Percentiles rank a stretch among this genome's conserved stretches.
Evolutionary conservation across 768 basidiomycete genomes (phyloP).

Genomic region (Boletus subcaerulescens): DNA sequence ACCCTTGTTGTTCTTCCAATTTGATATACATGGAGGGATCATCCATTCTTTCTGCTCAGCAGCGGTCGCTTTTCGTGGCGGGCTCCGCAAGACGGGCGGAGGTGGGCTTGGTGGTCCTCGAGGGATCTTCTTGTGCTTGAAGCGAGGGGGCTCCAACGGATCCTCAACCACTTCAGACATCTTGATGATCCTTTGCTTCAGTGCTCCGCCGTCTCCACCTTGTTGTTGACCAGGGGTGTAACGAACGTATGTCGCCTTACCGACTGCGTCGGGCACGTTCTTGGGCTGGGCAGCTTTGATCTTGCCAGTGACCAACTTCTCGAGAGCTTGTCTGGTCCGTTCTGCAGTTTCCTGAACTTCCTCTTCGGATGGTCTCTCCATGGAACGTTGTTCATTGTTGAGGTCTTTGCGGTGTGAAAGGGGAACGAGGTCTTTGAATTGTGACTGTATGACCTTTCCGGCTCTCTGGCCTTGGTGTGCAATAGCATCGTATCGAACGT

Average conservation of each 20-base stretch:
- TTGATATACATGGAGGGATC: slow-evolving; percentile 99
- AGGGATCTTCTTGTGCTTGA: slow-evolving; percentile 99
- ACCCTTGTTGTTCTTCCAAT: slow-evolving; percentile 99
- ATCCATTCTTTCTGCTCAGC: slow-evolving; percentile 99
- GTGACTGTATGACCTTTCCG: slow-evolving; percentile 86
- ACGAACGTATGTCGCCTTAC: slow-evolving; percentile 86
- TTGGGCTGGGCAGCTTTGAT: slow-evolving; percentile 99
- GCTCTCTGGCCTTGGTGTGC: slow-evolving; percentile 91
- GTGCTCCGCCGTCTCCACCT: slow-evolving; percentile 47
- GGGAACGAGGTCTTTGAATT: slow-evolving; percentile 97
- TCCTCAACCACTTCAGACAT: slow-evolving; percentile 99
- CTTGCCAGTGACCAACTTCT: slow-evolving; percentile 90
- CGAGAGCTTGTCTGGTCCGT: slow-evolving; percentile 85
- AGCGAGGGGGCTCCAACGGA: slow-evolving; percentile 92
- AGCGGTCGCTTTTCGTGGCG: slow-evolving; percentile 92
- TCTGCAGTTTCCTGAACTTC: slow-evolving; percentile 91
- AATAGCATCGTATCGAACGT: slow-evolving; percentile 95
- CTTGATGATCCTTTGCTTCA: slow-evolving; percentile 97
- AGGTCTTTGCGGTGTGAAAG: slow-evolving; percentile 87
- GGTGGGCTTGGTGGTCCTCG: slow-evolving; percentile 95
- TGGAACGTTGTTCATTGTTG: slow-evolving; percentile 60
- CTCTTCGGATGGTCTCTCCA: slow-evolving; percentile 95
- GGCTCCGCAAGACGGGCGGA: slow-evolving; percentile 91
- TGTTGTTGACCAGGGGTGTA: slow-evolving; percentile 94
- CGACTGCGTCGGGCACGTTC: slow-evolving; percentile 81